A percentile compares a stretch with the other conserved stretches of the same genome.
Evolutionary conservation across 306 rosid species (phyloP).

Genomic region (Arachis stenosperma): DNA sequence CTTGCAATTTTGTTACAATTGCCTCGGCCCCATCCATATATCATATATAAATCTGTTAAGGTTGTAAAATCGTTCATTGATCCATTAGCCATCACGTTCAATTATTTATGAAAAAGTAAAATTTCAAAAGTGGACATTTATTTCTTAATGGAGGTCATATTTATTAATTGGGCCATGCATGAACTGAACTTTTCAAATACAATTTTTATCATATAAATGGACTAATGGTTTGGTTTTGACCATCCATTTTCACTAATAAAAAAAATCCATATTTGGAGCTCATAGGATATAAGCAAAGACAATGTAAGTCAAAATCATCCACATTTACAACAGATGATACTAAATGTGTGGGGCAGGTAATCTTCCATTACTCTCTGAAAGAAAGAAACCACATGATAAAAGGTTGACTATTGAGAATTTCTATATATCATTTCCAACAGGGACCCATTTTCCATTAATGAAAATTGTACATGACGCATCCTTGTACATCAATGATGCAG

Average conservation of each 20-base stretch:
- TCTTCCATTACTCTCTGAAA: slow-evolving; percentile 14
- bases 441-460: slow-evolving; percentile 13
- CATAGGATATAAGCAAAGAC: slow-evolving; percentile 20
- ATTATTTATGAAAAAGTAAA: too few species aligned
- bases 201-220: not conserved
- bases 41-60: slow-evolving; percentile 9
- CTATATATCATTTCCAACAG: slow-evolving; percentile 11
- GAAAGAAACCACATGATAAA: slow-evolving; percentile 12
- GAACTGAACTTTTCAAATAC: not conserved
- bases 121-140: too few species aligned
- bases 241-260: not conserved
- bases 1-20: slow-evolving; percentile 23
- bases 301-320: slow-evolving; percentile 9
- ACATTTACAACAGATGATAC: slow-evolving; percentile 20
- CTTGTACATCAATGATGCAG: slow-evolving; percentile 14
- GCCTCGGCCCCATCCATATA: slow-evolving; percentile 5
- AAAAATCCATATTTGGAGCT: slow-evolving; percentile 10
- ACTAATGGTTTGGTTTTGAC: not conserved
- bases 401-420: slow-evolving; percentile 15
- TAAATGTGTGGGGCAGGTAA: slow-evolving; percentile 1
- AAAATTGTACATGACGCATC: slow-evolving; percentile 2
- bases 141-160: not conserved
- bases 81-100: not conserved
- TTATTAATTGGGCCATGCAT: not conserved
- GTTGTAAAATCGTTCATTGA: not conserved